These are phyloP conservation scores for Diaporthe destruens DNA, from an alignment of 2,329 filamentous ascomycete species.

Conservation along the genomic window DNA sequence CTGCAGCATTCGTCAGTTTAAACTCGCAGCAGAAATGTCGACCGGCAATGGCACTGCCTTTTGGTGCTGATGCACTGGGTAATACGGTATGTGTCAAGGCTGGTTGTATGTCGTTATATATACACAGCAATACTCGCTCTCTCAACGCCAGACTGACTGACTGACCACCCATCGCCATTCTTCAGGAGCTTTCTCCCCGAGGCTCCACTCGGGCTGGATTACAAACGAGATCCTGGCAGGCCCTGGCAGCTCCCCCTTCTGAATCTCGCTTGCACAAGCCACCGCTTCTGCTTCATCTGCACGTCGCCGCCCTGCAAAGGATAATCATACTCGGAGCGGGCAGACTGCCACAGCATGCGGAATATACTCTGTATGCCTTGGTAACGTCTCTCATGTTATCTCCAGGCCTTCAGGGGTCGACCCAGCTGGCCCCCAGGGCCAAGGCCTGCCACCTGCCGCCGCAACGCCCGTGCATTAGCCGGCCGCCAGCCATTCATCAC, in stretches of 20 bases:
- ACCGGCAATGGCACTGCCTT: slow-evolving; percentile 1
- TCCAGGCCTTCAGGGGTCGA: slow-evolving; percentile 28
- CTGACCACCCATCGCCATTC: not conserved
- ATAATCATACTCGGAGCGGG: not conserved
- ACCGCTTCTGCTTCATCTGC: slow-evolving; percentile 22
- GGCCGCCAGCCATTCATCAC: not conserved
- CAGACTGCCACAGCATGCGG: not conserved
- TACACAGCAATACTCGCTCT: not conserved
- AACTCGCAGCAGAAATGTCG: slow-evolving; percentile 25
- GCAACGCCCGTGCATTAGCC: slow-evolving; percentile 1
- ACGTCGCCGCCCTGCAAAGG: not conserved
- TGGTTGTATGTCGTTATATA: not conserved
- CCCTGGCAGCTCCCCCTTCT: slow-evolving; percentile 1
- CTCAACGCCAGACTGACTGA: too few relatives aligned
- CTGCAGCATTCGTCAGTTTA: slow-evolving; percentile 24
- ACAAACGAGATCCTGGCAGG: not conserved
- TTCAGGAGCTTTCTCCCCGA: not conserved
- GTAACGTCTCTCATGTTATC: slow-evolving; percentile 9
- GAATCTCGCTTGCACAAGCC: slow-evolving; percentile 30
- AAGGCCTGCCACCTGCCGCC: slow-evolving; percentile 23
- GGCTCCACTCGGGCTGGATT: not conserved
- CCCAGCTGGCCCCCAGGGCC: not conserved
- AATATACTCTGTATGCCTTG: too few relatives aligned
- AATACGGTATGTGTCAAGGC: not conserved
- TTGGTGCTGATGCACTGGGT: slow-evolving; percentile 1